Evolutionary conservation across 805 yeast genomes (phyloP).

Genomic region (Ascoidea rubescens): DNA sequence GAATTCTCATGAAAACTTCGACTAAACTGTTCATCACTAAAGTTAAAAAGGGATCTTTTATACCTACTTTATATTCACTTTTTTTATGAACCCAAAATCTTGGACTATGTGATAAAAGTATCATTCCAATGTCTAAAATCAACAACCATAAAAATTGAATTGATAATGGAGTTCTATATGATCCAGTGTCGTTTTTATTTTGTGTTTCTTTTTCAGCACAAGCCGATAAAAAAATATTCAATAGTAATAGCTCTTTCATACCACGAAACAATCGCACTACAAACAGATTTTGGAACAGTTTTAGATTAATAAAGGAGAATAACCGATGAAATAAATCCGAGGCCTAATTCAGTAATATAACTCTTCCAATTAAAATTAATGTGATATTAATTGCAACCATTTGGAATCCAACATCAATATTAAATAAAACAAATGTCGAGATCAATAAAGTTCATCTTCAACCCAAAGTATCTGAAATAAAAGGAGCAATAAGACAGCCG

Average conservation of each 20-base stretch:
- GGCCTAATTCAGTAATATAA: constrained; percentile 53
- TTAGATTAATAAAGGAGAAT: constrained; percentile 71
- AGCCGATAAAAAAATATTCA: constrained; percentile 61
- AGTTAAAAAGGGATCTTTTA: constrained; percentile 33
- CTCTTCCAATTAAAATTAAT: constrained; percentile 52
- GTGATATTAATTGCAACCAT: constrained; percentile 30
- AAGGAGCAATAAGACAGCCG: constrained; percentile 54
- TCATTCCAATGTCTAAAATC: constrained; percentile 44
- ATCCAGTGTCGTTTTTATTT: constrained; percentile 33
- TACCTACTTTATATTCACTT: constrained; percentile 27
- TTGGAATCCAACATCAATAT: constrained; percentile 39
- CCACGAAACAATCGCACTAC: constrained; percentile 65
- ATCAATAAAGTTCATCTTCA: constrained; percentile 35
- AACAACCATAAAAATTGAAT: constrained; percentile 61
- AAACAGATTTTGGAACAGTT: constrained; percentile 61
- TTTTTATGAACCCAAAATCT: constrained; percentile 51
- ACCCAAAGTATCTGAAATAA: constrained; percentile 38
- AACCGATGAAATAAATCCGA: constrained; percentile 58
- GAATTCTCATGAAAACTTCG: constrained; percentile 32
- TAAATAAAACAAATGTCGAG: constrained; percentile 31
- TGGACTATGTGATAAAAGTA: constrained; percentile 66
- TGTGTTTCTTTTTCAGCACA: constrained; percentile 59
- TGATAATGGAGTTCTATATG: constrained; percentile 66
- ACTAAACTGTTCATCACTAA: constrained; percentile 40
- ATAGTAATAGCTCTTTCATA: constrained; percentile 64